Percentiles rank a stretch among this genome's conserved stretches.
phyloP scores from a whole-genome alignment of 1,284 basidiomycete genomes.

The Xerocomus minutiporus region DNA sequence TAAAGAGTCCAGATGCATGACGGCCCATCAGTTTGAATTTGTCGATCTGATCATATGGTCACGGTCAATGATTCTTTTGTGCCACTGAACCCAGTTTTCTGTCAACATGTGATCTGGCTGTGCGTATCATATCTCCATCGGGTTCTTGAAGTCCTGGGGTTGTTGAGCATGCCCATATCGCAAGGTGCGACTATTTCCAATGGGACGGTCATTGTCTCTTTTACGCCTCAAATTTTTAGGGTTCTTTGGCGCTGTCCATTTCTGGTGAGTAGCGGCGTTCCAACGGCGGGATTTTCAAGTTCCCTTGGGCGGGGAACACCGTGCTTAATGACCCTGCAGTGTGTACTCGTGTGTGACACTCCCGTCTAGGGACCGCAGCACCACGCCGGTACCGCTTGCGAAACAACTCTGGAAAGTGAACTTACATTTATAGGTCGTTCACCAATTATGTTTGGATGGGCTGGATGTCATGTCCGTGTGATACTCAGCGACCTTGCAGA shows the following conservation, averaged over 20 bases:
- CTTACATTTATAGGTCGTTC: slow-evolving; percentile 19
- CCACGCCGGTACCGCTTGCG: slow-evolving; percentile 26
- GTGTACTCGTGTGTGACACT: background rate
- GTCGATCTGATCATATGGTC: slow-evolving; percentile 11
- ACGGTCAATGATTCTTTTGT: slow-evolving; percentile 1
- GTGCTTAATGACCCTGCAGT: slow-evolving; percentile 2
- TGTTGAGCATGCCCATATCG: slow-evolving; percentile 15
- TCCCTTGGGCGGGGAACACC: slow-evolving; percentile 1
- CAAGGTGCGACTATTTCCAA: slow-evolving; percentile 17
- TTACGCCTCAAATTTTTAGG: background rate
- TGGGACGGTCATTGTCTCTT: background rate
- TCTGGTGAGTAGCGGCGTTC: background rate
- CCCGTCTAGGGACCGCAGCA: slow-evolving; percentile 2
- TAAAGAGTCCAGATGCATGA: slow-evolving; percentile 1
- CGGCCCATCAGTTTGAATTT: slow-evolving; percentile 19
- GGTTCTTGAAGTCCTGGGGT: slow-evolving; percentile 14
- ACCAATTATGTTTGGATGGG: slow-evolving; percentile 7
- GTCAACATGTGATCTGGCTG: slow-evolving; percentile 21
- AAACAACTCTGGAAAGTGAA: slow-evolving; percentile 15
- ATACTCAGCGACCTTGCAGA: slow-evolving; percentile 9
- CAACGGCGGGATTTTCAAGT: slow-evolving; percentile 6
- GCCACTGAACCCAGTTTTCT: background rate
- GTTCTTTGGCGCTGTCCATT: background rate
- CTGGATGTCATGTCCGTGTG: slow-evolving; percentile 30
- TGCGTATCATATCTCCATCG: slow-evolving; percentile 21